These are phyloP conservation scores for Dictyostelium citrinum DNA, from an alignment of 78 protist species.

Conservation along the genomic window DNA sequence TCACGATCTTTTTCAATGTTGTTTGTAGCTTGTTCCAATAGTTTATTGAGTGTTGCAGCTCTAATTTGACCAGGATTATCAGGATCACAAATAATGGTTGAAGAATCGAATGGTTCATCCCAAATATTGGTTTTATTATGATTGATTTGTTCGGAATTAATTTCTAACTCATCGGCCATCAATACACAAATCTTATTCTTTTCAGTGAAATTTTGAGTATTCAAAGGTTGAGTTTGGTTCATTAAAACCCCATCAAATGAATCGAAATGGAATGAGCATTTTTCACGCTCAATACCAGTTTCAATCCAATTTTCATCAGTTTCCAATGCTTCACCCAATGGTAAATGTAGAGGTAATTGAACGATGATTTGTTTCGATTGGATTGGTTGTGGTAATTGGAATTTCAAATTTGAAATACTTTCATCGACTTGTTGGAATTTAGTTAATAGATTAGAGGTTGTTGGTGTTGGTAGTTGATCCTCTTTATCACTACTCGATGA, in stretches of 20 bases:
- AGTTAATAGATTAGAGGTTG: background rate
- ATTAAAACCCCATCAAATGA: conserved; percentile 50
- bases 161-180: conserved; percentile 38
- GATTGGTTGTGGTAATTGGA: conserved; percentile 41
- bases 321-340: conserved; percentile 60
- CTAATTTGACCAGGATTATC: conserved; percentile 42
- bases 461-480: background rate
- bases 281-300: conserved; percentile 23
- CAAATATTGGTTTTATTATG: conserved; percentile 50
- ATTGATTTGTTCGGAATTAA: background rate
- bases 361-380: background rate
- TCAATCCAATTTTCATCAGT: conserved; percentile 66
- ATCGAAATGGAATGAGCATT: conserved; percentile 68
- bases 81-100: conserved; percentile 36
- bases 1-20: conserved; percentile 64
- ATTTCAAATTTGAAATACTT: conserved; percentile 6
- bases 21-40: conserved; percentile 53
- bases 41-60: conserved; percentile 66
- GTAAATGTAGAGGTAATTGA: conserved; percentile 68
- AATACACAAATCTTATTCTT: conserved; percentile 26
- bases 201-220: conserved; percentile 22
- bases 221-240: conserved; percentile 53
- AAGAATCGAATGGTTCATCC: conserved; percentile 50
- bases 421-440: background rate
- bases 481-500: background rate